Evolutionary conservation across 192 early-diverging fungal species (phyloP).

Genomic region (Allomyces javanicus): DNA sequence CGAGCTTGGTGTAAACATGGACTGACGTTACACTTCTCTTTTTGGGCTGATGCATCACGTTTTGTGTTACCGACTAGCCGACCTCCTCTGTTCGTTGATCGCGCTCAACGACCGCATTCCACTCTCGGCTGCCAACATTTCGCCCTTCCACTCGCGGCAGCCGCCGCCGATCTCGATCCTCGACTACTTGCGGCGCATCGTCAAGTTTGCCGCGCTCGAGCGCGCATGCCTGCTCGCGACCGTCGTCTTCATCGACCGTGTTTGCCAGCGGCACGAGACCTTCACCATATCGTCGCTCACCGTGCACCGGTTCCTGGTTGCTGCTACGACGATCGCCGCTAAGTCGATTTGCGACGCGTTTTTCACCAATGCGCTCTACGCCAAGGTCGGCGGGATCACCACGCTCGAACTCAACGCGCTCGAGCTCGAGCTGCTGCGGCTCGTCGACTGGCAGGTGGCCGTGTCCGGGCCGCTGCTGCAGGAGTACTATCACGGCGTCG

Average conservation of each 20-base stretch:
- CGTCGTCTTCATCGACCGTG: constrained; percentile 31
- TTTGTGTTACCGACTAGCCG: neutral
- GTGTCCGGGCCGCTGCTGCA: constrained; percentile 22
- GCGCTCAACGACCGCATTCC: constrained; percentile 31
- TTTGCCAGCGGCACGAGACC: constrained; percentile 9
- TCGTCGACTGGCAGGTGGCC: constrained; percentile 34
- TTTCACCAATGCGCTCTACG: constrained; percentile 31
- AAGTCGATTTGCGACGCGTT: constrained; percentile 29
- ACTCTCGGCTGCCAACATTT: constrained; percentile 21
- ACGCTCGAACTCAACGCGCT: constrained; percentile 31
- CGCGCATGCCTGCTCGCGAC: constrained; percentile 22
- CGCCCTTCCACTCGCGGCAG: constrained; percentile 34
- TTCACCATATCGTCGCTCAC: constrained; percentile 31
- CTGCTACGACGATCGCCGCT: constrained; percentile 20
- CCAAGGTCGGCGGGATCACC: constrained; percentile 35
- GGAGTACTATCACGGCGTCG: constrained; percentile 27
- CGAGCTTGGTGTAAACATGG: no score
- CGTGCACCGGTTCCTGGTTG: constrained; percentile 26
- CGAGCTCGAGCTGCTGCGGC: constrained; percentile 24
- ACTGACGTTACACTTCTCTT: no score
- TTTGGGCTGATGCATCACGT: neutral
- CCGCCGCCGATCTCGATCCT: constrained; percentile 23
- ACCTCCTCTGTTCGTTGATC: constrained; percentile 9
- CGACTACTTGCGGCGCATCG: constrained; percentile 33
- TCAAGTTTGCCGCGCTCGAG: constrained; percentile 36